These are phyloP conservation scores for Colletotrichum sp. DNA, from an alignment of 2,329 filamentous ascomycete species.

Conservation along the genomic window DNA sequence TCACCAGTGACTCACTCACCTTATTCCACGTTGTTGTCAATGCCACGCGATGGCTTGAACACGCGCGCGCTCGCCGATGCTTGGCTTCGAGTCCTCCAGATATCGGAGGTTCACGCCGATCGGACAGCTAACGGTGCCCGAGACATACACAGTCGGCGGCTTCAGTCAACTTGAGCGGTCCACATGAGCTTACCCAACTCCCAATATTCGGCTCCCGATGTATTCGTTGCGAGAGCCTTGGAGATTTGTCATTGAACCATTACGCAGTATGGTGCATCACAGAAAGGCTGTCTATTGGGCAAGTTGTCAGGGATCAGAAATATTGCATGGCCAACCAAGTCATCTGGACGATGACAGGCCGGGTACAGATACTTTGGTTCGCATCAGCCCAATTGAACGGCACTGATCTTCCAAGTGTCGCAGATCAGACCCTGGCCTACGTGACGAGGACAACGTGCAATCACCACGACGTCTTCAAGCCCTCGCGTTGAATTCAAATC, in stretches of 20 bases:
- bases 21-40: neutral
- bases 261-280: neutral
- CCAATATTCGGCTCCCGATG: neutral
- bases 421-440: neutral
- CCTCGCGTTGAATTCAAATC: neutral
- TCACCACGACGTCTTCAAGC: neutral
- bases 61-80: neutral
- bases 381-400: neutral
- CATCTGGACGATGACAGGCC: neutral
- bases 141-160: neutral
- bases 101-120: neutral
- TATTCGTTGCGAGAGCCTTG: neutral
- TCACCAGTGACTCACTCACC: neutral
- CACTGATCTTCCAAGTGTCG: neutral
- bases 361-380: neutral
- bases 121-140: neutral
- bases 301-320: neutral
- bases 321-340: neutral
- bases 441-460: neutral
- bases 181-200: neutral
- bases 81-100: neutral
- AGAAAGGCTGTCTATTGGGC: neutral
- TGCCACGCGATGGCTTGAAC: neutral
- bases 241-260: neutral
- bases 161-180: neutral